Conservation (phyloP, 495 filamentous ascomycete genomes). For the Penicillium simplicissimum region DNA sequence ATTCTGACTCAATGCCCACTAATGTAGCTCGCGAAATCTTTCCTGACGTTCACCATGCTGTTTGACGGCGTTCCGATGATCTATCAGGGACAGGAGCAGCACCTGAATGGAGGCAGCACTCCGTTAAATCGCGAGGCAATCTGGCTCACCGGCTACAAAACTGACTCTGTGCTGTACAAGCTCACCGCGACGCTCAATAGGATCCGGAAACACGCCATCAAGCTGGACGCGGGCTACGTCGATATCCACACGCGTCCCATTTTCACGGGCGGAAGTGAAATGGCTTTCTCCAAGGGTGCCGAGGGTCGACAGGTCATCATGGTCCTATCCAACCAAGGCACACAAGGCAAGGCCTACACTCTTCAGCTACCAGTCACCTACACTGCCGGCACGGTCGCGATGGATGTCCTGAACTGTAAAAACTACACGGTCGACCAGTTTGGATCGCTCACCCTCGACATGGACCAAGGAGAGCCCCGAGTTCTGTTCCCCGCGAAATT, state of each 20-base stretch:
- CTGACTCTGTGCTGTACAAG: conserved; percentile 58
- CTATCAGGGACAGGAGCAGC: conserved; percentile 75
- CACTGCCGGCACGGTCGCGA: conserved; percentile 32
- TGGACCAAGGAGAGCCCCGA: conserved; percentile 52
- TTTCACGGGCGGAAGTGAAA: conserved; percentile 54
- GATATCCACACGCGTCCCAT: conserved; percentile 50
- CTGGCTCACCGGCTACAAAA: conserved; percentile 68
- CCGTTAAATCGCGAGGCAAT: conserved; percentile 73
- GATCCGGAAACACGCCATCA: conserved; percentile 57
- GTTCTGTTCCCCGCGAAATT: conserved; percentile 41
- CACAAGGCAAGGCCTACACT: conserved; percentile 39
- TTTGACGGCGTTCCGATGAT: conserved; percentile 65
- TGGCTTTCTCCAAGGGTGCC: conserved; percentile 65
- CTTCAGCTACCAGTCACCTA: conserved; percentile 47
- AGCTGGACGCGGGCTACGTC: conserved; percentile 49
- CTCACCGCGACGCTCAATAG: conserved; percentile 59
- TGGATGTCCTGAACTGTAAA: conserved; percentile 54
- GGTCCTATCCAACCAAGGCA: conserved; percentile 59
- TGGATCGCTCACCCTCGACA: conserved; percentile 48
- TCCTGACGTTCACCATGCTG: conserved; percentile 70
- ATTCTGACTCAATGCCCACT: not conserved
- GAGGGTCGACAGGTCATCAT: conserved; percentile 56
- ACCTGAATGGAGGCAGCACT: conserved; percentile 56
- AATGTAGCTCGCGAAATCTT: conserved; percentile 59
- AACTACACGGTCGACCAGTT: conserved; percentile 40